A percentile compares a stretch with the other conserved stretches of the same genome.
phyloP scores from a whole-genome alignment of 208 protist genomes.

The Trypanosoma mega region DNA sequence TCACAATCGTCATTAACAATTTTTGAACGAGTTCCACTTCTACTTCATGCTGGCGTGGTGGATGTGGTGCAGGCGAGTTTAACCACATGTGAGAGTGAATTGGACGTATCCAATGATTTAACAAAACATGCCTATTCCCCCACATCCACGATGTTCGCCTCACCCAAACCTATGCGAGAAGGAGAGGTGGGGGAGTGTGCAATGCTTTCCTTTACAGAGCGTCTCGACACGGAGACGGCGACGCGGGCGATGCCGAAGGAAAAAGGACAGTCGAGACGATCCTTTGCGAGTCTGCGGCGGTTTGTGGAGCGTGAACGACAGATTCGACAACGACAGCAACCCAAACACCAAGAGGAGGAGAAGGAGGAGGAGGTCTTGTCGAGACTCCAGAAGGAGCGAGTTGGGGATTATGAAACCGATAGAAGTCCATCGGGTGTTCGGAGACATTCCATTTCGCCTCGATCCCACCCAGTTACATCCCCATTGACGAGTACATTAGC shows the following conservation, averaged over 20 bases:
- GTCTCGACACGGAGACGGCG: constrained; percentile 3
- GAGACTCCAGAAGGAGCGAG: too few relatives aligned
- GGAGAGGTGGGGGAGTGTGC: not conserved
- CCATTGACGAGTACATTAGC: too few relatives aligned
- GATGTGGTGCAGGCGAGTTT: constrained; percentile 23
- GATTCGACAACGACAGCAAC: not conserved
- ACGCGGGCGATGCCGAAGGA: constrained; percentile 8
- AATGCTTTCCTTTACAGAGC: constrained; percentile 14
- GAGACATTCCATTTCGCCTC: too few relatives aligned
- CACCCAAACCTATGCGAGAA: not conserved
- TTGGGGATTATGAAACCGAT: too few relatives aligned
- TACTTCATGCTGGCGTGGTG: constrained; percentile 13
- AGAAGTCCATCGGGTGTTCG: too few relatives aligned
- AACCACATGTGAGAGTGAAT: not conserved
- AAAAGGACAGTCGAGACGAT: not conserved
- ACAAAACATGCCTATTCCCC: too few relatives aligned
- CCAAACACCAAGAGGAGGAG: not conserved
- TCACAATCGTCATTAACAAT: constrained; percentile 1
- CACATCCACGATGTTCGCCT: too few relatives aligned
- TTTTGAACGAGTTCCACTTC: constrained; percentile 9
- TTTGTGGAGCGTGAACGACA: constrained; percentile 10
- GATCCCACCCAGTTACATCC: too few relatives aligned
- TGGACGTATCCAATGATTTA: not conserved
- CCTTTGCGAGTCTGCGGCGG: constrained; percentile 20
- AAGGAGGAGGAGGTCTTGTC: not conserved